Percentiles rank a stretch among this genome's conserved stretches.
phyloP scores from a whole-genome alignment of 257 asterid species.

The Solanum chiquidenum region DNA sequence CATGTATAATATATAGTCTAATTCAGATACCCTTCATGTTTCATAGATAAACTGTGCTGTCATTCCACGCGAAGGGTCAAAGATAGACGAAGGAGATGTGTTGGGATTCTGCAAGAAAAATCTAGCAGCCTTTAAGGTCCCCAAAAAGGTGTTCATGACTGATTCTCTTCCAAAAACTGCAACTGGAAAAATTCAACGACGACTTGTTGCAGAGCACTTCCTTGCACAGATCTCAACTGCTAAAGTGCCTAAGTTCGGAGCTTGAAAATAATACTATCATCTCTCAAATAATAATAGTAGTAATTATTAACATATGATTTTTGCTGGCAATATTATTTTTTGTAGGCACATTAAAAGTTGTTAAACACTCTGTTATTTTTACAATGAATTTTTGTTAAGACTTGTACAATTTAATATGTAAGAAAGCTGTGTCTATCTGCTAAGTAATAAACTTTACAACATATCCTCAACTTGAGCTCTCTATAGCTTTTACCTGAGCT shows the following conservation, averaged over 20 bases:
- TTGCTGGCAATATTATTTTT: neutral
- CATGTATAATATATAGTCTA: neutral
- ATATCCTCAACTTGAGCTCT: neutral
- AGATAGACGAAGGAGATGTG: conserved; percentile 57
- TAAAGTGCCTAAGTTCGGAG: conserved; percentile 75
- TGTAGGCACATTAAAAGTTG: neutral
- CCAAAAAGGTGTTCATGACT: conserved; percentile 82
- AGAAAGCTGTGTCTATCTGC: neutral
- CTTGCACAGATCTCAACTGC: conserved; percentile 79
- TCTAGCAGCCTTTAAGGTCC: conserved; percentile 86
- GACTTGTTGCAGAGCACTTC: conserved; percentile 82
- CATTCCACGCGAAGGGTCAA: conserved; percentile 67
- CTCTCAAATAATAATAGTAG: neutral
- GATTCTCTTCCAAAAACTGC: conserved; percentile 86
- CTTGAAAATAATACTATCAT: conserved; percentile 17
- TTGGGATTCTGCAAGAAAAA: conserved; percentile 68
- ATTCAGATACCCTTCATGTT: neutral
- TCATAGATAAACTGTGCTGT: conserved; percentile 88
- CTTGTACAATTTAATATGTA: neutral
- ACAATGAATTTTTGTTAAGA: neutral
- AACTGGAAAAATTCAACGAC: conserved; percentile 76
- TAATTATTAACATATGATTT: neutral
- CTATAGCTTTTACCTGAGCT: neutral
- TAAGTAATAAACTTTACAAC: neutral
- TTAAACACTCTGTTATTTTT: neutral